A percentile compares a stretch with the other conserved stretches of the same genome.
phyloP scores from a whole-genome alignment of 139 green algal genomes.

The Deuterostichococcus epilithicus region DNA sequence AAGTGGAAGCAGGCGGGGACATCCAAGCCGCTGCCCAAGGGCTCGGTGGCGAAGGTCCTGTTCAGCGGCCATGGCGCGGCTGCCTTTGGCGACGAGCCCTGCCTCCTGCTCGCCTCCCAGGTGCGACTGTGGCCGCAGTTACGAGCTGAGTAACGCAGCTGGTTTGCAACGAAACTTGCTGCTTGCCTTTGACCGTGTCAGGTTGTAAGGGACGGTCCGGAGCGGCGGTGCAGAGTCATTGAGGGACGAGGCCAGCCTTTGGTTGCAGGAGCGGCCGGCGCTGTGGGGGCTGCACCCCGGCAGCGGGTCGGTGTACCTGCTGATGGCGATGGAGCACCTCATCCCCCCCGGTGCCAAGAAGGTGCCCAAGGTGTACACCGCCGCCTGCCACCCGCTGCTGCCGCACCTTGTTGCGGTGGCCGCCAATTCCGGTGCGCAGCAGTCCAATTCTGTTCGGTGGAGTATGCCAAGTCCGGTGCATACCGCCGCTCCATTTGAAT shows the following conservation, averaged over 20 bases:
- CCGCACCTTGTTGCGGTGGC: conserved; percentile 41
- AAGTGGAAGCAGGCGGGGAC: conserved; percentile 29
- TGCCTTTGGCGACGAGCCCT: conserved; percentile 18
- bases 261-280: conserved; percentile 14
- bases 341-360: conserved; percentile 43
- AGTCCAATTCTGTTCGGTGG: neutral
- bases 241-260: too few species aligned
- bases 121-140: too few species aligned
- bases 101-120: conserved; percentile 30
- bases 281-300: conserved; percentile 29
- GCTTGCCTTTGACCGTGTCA: too few species aligned
- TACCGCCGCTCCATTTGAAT: too few species aligned
- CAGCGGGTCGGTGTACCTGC: conserved; percentile 13
- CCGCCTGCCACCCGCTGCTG: conserved; percentile 47
- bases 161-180: too few species aligned
- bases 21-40: conserved; percentile 39
- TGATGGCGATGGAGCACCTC: conserved; percentile 25
- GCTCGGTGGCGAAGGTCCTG: conserved; percentile 19
- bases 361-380: conserved; percentile 50
- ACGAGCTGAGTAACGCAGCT: too few species aligned
- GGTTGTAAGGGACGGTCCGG: too few species aligned
- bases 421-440: conserved; percentile 41
- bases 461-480: too few species aligned
- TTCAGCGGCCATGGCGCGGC: conserved; percentile 29
- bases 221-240: too few species aligned